Evolutionary conservation across 75 land plant genomes (phyloP).

Genomic region (Azolla pinnata): DNA sequence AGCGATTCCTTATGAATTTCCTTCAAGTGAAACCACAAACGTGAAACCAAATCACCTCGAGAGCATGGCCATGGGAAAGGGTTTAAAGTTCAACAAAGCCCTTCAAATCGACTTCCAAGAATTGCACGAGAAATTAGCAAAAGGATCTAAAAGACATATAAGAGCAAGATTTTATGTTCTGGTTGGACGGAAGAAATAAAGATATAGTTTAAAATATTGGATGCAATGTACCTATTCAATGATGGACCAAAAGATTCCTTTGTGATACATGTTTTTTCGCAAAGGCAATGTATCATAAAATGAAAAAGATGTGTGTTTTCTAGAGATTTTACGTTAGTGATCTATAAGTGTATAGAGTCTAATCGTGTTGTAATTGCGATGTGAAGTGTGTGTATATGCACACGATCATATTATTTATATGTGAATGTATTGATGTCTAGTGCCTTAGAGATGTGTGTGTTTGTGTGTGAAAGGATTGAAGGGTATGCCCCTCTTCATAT

Average conservation of each 20-base stretch:
- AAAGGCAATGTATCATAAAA: not conserved
- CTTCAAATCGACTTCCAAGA: not conserved
- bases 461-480: too few species aligned
- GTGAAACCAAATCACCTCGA: not conserved
- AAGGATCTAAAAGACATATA: not conserved
- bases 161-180: not conserved
- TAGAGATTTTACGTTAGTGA: too few species aligned
- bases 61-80: not conserved
- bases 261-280: not conserved
- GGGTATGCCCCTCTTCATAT: too few species aligned
- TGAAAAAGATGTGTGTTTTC: too few species aligned
- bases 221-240: not conserved
- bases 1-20: not conserved
- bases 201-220: not conserved
- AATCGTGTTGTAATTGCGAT: too few species aligned
- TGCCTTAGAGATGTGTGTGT: too few species aligned
- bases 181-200: not conserved
- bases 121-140: not conserved
- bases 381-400: too few species aligned
- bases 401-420: too few species aligned
- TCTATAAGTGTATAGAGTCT: too few species aligned
- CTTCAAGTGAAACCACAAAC: not conserved
- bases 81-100: not conserved
- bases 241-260: not conserved
- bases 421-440: too few species aligned